These are phyloP conservation scores for Dipteronia dyeriana DNA, from an alignment of 345 rosid species.

Conservation along the genomic window DNA sequence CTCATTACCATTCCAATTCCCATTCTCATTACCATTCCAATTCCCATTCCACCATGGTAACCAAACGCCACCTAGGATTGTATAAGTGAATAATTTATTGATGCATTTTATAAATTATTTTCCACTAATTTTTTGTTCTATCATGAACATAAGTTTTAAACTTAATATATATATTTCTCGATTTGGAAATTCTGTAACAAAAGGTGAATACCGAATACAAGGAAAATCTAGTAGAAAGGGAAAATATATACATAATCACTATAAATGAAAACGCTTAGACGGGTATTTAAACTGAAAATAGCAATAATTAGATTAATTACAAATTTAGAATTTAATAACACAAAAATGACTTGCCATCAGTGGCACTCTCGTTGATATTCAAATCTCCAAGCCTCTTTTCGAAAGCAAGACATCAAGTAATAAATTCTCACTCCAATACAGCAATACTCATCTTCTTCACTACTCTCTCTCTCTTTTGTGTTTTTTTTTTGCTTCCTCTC, in stretches of 20 bases:
- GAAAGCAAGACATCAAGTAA: not conserved
- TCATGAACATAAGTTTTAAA: too few species aligned
- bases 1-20: too few species aligned
- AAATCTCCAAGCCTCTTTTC: not conserved
- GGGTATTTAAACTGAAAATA: not conserved
- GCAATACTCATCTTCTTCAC: not conserved
- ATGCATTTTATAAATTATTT: too few species aligned
- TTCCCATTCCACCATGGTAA: too few species aligned
- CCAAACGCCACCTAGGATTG: too few species aligned
- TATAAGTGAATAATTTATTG: not conserved
- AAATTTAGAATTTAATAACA: too few species aligned
- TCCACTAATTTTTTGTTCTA: too few species aligned
- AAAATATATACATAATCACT: too few species aligned
- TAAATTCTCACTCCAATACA: not conserved
- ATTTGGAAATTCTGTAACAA: too few species aligned
- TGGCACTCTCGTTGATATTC: conserved; percentile 15
- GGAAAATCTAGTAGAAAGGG: not conserved
- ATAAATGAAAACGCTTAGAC: too few species aligned
- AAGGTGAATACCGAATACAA: not conserved
- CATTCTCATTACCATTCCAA: too few species aligned
- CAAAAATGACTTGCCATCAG: not conserved
- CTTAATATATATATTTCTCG: not conserved
- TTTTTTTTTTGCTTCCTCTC: conserved; percentile 36
- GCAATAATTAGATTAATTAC: not conserved
- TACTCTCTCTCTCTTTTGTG: not conserved